A percentile compares a stretch with the other conserved stretches of the same genome.
Evolutionary conservation across 164 flowering plant species (phyloP).

Genomic region (Sedum album): DNA sequence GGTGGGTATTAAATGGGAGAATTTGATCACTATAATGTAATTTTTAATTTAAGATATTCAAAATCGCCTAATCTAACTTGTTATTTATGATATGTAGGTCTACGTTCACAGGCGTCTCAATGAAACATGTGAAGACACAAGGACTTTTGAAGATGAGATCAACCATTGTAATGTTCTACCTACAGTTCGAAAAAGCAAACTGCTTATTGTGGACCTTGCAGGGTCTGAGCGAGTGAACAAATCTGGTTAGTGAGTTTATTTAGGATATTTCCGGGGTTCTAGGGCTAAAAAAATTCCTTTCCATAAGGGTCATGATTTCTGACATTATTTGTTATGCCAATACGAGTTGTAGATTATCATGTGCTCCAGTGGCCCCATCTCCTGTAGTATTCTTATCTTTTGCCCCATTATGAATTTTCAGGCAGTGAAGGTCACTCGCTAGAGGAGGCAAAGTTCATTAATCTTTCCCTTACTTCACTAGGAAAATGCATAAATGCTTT

Average conservation of each 20-base stretch:
- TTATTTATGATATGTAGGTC: constrained; percentile 33
- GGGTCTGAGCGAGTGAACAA: no score
- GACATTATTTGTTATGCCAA: not conserved
- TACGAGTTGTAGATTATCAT: constrained; percentile 1
- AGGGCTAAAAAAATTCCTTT: not conserved
- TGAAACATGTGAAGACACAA: constrained; percentile 27
- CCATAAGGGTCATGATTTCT: not conserved
- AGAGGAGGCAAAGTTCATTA: constrained; percentile 91
- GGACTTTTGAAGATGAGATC: no score
- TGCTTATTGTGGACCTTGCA: constrained; percentile 88
- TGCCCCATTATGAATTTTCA: constrained; percentile 13
- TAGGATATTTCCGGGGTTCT: not conserved
- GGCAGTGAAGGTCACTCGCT: constrained; percentile 81
- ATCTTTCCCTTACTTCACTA: constrained; percentile 93
- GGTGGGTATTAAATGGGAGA: constrained; percentile 32
- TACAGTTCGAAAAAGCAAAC: constrained; percentile 62
- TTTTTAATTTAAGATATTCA: not conserved
- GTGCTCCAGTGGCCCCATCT: not conserved
- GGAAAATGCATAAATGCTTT: no score
- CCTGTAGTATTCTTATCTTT: not conserved
- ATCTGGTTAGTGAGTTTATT: constrained; percentile 47
- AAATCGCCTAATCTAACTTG: no score
- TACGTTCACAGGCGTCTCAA: constrained; percentile 37
- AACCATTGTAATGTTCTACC: no score
- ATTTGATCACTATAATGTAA: not conserved